Conservation (phyloP, 345 rosid species). For the Salix koriyanagi region DNA sequence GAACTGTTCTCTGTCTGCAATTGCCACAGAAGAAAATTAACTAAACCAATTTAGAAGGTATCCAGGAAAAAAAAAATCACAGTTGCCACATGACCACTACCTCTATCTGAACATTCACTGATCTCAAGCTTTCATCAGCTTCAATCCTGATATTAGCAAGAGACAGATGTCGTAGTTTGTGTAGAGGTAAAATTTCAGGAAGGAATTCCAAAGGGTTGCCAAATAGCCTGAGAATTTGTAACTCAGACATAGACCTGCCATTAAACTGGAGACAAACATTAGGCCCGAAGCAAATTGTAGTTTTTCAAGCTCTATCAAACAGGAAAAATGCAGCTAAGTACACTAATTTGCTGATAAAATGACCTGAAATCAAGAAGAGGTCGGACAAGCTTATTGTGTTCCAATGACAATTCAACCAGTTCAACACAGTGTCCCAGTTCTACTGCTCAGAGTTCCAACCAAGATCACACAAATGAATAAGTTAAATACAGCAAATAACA, state of each 20-base stretch:
- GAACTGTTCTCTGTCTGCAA: slow-evolving; percentile 86
- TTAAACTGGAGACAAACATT: slow-evolving; percentile 39
- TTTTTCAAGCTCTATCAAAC: slow-evolving; percentile 16
- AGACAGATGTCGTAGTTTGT: slow-evolving; percentile 85
- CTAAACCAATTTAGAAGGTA: background rate
- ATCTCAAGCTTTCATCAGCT: slow-evolving; percentile 88
- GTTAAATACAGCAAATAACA: background rate
- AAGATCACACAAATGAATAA: slow-evolving; percentile 19
- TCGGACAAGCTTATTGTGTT: slow-evolving; percentile 88
- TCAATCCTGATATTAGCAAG: slow-evolving; percentile 88
- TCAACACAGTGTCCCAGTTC: slow-evolving; percentile 87
- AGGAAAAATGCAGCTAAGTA: slow-evolving; percentile 8
- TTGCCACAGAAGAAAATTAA: slow-evolving; percentile 13
- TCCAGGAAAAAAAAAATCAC: background rate
- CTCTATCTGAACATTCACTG: slow-evolving; percentile 87
- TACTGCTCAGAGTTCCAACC: slow-evolving; percentile 46
- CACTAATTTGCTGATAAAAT: slow-evolving; percentile 19
- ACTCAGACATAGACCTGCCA: slow-evolving; percentile 86
- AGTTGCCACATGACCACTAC: slow-evolving; percentile 29
- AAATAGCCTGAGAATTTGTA: slow-evolving; percentile 79
- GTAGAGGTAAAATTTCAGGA: slow-evolving; percentile 90
- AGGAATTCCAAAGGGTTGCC: slow-evolving; percentile 97
- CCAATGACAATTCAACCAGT: slow-evolving; percentile 83
- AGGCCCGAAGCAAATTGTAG: slow-evolving; percentile 26
- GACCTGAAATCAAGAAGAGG: slow-evolving; percentile 99